Base-by-base conservation (phyloP, 805 yeast species). In the Schwanniomyces sp. region DNA sequence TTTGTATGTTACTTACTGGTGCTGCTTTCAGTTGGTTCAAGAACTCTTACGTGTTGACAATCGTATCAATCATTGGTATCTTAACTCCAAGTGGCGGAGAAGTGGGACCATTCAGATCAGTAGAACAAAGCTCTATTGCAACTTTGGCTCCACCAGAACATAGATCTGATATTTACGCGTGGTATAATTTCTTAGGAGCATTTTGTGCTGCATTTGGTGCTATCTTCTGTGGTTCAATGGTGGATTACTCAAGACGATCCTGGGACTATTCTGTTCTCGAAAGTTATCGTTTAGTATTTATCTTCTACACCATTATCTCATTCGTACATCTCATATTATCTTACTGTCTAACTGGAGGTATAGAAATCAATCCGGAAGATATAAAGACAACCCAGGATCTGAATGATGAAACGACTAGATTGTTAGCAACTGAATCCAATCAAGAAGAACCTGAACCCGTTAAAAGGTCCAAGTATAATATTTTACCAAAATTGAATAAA, bases 21-120 rank as follows among this genome's bases (percentile, higher is more conserved):
- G 27, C 72, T 3, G 58, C 66, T 0, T 75, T 80, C 51, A 65
- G 62, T 2, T 44, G 64, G 16, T 48, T 66, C 7, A 62, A 65
- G 12, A 69, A 68, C 51, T 67, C 59, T 44, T 56, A 55, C 34
- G 14, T 73, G 1, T 57, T 81, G 41, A 62, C 72, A 34, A 41
- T 63, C 0, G 67, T 74, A 1, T 71, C 80, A 1, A 59, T 76
- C 12, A 38, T 76, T 9, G 85, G 86, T 2, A 75, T 79, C n/a
- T 66, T 80, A 21, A 78, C 84, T 1, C 82, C 84, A 2, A 66
- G 76, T n/a, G 85, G 85, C 4, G 76, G 76, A 5, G 86, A 81
- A 49, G 81, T 78, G 21, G 84, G 85, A 0, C 82, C 85, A 1
- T 81, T 80, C 59, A 64, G 83, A 49, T 74, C 82, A 7, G 64